These are phyloP conservation scores for Huntiella moniliformis DNA, from an alignment of 2,329 filamentous ascomycete genomes.

Conservation along the genomic window DNA sequence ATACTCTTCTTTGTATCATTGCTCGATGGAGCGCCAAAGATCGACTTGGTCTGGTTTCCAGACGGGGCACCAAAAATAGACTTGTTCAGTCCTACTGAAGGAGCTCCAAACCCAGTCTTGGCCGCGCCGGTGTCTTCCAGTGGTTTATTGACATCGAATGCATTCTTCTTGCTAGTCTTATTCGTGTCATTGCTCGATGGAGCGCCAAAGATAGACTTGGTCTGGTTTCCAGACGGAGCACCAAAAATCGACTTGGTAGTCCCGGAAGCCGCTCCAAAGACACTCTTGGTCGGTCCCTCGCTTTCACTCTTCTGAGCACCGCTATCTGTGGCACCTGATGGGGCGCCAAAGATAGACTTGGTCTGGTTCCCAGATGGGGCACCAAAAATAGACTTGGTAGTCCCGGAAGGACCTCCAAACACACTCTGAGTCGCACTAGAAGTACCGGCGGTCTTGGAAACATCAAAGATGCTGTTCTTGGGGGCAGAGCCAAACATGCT, in stretches of 20 bases:
- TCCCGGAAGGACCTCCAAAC: slow-evolving; percentile 13
- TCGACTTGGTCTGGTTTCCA: background rate
- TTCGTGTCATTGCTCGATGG: background rate
- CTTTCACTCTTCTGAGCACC: background rate
- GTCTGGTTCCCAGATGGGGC: background rate
- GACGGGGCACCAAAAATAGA: background rate
- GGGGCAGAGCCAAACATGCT: slow-evolving; percentile 6
- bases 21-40: background rate
- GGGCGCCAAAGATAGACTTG: slow-evolving; percentile 7
- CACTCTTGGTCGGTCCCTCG: slow-evolving; percentile 20
- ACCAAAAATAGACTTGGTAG: slow-evolving; percentile 7
- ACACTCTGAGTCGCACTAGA: slow-evolving; percentile 17
- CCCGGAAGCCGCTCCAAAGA: slow-evolving; percentile 5
- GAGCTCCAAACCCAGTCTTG: slow-evolving; percentile 8
- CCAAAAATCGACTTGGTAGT: slow-evolving; percentile 3
- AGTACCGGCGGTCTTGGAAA: background rate
- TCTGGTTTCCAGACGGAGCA: background rate
- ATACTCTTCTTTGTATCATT: background rate
- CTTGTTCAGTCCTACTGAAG: slow-evolving; percentile 11
- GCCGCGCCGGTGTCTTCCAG: slow-evolving; percentile 21
- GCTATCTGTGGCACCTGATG: background rate
- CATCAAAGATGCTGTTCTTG: background rate
- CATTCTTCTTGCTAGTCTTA: background rate
- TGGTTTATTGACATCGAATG: too few relatives aligned
- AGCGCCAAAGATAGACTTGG: slow-evolving; percentile 7